Percentiles rank a stretch among this genome's conserved stretches.
These are phyloP conservation scores for Coffea eugenioides DNA, from an alignment of 257 asterid genomes.

Conservation along the genomic window DNA sequence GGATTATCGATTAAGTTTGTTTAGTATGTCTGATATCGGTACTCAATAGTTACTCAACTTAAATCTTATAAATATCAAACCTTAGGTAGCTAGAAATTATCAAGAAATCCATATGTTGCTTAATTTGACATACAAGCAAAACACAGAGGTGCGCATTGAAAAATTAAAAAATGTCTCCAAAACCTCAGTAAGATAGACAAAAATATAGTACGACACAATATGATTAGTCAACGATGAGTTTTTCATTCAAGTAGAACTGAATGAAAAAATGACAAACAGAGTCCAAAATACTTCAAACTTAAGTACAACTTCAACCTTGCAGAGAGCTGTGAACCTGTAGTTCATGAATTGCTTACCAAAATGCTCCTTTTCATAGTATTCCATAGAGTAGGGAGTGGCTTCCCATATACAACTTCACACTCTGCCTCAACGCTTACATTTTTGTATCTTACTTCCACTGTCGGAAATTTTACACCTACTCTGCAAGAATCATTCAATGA, in stretches of 20 bases:
- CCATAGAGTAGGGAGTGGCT: slow-evolving; percentile 46
- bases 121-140: too few species aligned
- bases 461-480: slow-evolving; percentile 27
- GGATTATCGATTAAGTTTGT: background rate
- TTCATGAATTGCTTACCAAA: slow-evolving; percentile 33
- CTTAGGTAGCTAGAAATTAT: background rate
- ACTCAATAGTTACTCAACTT: background rate
- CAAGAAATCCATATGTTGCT: too few species aligned
- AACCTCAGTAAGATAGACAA: too few species aligned
- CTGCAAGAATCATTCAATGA: slow-evolving; percentile 15
- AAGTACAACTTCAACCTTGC: background rate
- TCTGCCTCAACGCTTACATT: slow-evolving; percentile 33
- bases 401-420: slow-evolving; percentile 35
- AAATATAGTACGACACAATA: too few species aligned
- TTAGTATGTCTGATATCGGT: too few species aligned
- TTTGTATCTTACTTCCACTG: slow-evolving; percentile 32
- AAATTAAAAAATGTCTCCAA: too few species aligned
- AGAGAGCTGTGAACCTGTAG: background rate
- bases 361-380: slow-evolving; percentile 48
- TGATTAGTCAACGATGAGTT: background rate
- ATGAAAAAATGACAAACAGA: background rate
- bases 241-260: too few species aligned
- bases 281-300: slow-evolving; percentile 32
- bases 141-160: too few species aligned
- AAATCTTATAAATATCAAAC: too few species aligned